Base-by-base conservation (phyloP, 805 yeast species). In the Candida tibetensis region DNA sequence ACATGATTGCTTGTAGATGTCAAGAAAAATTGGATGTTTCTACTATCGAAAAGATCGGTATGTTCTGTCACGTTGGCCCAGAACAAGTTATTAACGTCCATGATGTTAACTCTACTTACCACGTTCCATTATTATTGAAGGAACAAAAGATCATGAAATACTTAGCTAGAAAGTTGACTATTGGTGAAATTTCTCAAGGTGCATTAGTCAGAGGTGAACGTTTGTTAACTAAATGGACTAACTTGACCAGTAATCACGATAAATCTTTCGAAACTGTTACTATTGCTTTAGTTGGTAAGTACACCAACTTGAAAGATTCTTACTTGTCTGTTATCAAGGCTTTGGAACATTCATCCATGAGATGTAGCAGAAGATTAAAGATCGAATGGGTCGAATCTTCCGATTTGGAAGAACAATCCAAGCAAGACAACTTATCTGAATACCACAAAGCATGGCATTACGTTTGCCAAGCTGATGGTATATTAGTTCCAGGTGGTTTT, bases 31-130 rank as follows among this genome's bases (percentile, higher is more conserved):
- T 93, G 52, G 95, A 85, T 55, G 66, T 68, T 41, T 80, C 89
- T 48, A 89, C 96, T n/a, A 86, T 84, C 57, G 91, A 85, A 48
- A 93, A 93, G 69, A 91, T 93, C 58, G 93, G 97, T 42, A 93
- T 93, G 98, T 93, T 93, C 70, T 91, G 98, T 66, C 98, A 93
- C 59, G 99, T 93, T 51, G 97, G 96, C 21, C 86, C 95, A n/a
- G 89, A 91, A 41, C 98, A 95, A 72, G 98, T 93, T 33, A 76
- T 93, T 51, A 96, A 95, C 34, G 96, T 93, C 39, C 95, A 90
- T 58, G 99, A 93, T 65, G 95, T 93, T 52, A 86, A 85, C 71
- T 87, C 96, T 9, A 91, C 98, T 32, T 93, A 93, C 65, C 99
- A 93, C 61, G 98, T 93, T 53, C 99, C 99, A 32, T 73, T 93